Evolutionary conservation across 306 rosid species (phyloP), one percentile per base, ranked within the genome.

Genomic region (Rosa chinensis): DNA sequence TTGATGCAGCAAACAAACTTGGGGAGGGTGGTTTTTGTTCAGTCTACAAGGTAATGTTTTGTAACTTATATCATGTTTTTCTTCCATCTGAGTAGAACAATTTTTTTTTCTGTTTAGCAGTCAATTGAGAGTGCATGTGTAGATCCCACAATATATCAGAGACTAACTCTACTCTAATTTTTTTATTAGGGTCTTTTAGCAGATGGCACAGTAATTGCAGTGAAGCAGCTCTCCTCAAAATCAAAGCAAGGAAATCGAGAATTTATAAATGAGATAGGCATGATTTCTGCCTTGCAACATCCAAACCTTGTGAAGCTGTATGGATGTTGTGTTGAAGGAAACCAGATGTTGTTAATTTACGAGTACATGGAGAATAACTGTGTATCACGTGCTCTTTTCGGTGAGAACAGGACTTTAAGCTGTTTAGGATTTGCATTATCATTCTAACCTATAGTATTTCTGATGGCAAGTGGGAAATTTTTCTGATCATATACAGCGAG

Each of bases 11-110:
- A 62, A 81, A 91, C 82, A 94, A 94, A 87, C 83, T 94, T 66
- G 99, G 99, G 1, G 99, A 94, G 87, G 99, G 99, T 10, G 99
- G 99, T 50, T 94, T 94, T 76, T 97, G 99, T 79, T 79, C 91
- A 63, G 99, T 94, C 66, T 94, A 87, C 91, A 91, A 92, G 93
- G 99, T 94, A 86, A 50, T 73, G 72, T 52, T 25, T 12, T 81
- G 56, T 52, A 61, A 76, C 70, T 75, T 74, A 37, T 25, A 59
- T 70, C 28, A 28, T 79, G 35, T 52, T 20, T 75, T 10, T 61
- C 61, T 53, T n/a, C 50, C 48, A 32, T 9, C 42, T 25, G 43
- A n/a, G 35, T 59, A 59, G 8, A 9, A 59, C 16, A 0, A 14
- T 25, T 25, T 10, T 10, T 3, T 18, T 20, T 18, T 53, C 3